A percentile compares a stretch with the other conserved stretches of the same genome.
These are phyloP conservation scores for Dipodascus albidus DNA, from an alignment of 805 yeast genomes.

Conservation along the genomic window DNA sequence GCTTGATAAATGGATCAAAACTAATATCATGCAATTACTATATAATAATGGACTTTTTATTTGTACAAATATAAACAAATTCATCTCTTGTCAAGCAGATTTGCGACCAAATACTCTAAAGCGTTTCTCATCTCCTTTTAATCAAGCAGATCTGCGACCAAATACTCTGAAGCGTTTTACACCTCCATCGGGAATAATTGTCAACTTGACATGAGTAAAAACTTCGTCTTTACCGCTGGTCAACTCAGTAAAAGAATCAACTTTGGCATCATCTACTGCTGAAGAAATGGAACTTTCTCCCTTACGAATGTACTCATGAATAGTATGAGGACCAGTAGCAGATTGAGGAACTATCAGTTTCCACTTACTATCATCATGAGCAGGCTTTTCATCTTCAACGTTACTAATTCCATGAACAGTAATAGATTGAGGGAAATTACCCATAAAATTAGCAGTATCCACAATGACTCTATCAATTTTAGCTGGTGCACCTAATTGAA, in stretches of 20 bases:
- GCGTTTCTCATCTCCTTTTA: slow-evolving; percentile 96
- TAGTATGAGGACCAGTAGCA: slow-evolving; percentile 75
- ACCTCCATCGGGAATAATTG: slow-evolving; percentile 95
- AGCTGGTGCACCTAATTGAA: slow-evolving; percentile 63
- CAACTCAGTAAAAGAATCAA: slow-evolving; percentile 19
- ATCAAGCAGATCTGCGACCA: slow-evolving; percentile 34
- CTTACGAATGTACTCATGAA: slow-evolving; percentile 42
- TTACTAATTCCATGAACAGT: slow-evolving; percentile 50
- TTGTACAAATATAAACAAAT: too few species aligned
- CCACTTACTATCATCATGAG: slow-evolving; percentile 43
- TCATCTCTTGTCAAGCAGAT: too few species aligned
- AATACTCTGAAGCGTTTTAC: slow-evolving; percentile 80
- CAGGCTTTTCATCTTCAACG: slow-evolving; percentile 27
- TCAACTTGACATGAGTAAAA: slow-evolving; percentile 62
- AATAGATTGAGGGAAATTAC: slow-evolving; percentile 83
- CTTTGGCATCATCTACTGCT: slow-evolving; percentile 5
- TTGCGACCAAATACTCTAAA: slow-evolving; percentile 62
- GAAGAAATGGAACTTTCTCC: slow-evolving; percentile 1
- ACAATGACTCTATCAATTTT: slow-evolving; percentile 47
- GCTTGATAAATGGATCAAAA: too few species aligned
- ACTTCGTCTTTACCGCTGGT: slow-evolving; percentile 16
- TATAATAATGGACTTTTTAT: too few species aligned
- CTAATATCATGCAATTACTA: too few species aligned
- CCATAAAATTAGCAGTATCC: slow-evolving; percentile 91
- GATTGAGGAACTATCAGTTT: slow-evolving; percentile 47